phyloP scores from a whole-genome alignment of 208 protist genomes.

The Kentomonas sorsogonicus region DNA sequence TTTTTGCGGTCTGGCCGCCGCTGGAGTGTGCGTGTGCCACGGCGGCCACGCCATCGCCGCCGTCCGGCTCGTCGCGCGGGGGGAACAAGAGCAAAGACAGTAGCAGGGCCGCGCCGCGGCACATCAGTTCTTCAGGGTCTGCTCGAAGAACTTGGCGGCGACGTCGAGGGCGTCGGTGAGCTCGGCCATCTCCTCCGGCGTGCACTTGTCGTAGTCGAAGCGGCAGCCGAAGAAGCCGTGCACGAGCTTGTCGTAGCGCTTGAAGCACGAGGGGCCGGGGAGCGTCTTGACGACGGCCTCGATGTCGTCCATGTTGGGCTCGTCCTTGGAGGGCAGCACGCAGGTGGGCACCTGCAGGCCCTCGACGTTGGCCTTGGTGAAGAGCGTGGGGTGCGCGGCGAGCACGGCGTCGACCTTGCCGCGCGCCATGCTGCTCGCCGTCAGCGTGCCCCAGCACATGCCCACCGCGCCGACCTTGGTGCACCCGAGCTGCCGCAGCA shows the following conservation, averaged over 20 bases:
- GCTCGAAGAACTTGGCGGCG: conserved; percentile 26
- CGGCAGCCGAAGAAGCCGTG: conserved; percentile 57
- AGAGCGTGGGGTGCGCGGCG: conserved; percentile 31
- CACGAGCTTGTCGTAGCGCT: conserved; percentile 25
- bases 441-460: conserved; percentile 46
- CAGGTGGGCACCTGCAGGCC: conserved; percentile 19
- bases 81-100: too few species aligned
- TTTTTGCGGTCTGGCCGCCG: too few species aligned
- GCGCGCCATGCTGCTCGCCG: conserved; percentile 21
- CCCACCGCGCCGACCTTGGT: conserved; percentile 32
- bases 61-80: too few species aligned
- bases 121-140: conserved; percentile 11
- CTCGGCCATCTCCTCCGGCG: conserved; percentile 16
- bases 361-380: conserved; percentile 11
- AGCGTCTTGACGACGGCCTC: conserved; percentile 23
- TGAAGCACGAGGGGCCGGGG: conserved; percentile 21
- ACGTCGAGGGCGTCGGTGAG: conserved; percentile 16
- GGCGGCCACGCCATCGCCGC: too few species aligned
- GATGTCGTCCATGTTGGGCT: conserved; percentile 27
- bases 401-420: conserved; percentile 22
- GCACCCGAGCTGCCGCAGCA: conserved; percentile 32
- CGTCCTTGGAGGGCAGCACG: conserved; percentile 41
- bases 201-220: conserved; percentile 27
- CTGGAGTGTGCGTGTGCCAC: too few species aligned
- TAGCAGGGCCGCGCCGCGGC: too few species aligned